Conservation (phyloP, 2,329 filamentous ascomycete genomes). For the Colletotrichum sp. region DNA sequence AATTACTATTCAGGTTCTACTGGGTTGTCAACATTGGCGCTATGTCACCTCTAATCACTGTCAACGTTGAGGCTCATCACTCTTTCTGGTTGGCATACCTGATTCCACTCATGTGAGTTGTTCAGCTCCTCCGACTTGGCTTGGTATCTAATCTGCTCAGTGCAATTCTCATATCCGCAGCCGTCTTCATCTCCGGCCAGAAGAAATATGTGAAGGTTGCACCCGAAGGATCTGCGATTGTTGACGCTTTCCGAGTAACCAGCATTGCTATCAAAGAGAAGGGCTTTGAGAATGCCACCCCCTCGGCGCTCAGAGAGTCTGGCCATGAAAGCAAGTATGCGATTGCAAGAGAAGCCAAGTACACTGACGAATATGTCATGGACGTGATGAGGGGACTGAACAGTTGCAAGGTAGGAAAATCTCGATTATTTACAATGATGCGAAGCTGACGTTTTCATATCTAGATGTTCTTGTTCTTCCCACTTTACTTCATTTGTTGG, state of each 20-base stretch:
- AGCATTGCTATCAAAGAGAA: slow-evolving; percentile 25
- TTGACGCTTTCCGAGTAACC: slow-evolving; percentile 22
- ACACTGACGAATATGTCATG: slow-evolving; percentile 27
- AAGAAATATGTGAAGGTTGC: slow-evolving; percentile 12
- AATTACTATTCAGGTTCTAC: slow-evolving; percentile 62
- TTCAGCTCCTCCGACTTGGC: too few relatives aligned
- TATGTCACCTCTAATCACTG: slow-evolving; percentile 47
- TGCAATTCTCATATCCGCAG: slow-evolving; percentile 5
- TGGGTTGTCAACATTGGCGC: slow-evolving; percentile 59
- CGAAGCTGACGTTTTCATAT: not conserved
- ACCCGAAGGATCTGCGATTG: slow-evolving; percentile 1
- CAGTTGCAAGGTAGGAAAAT: slow-evolving; percentile 26
- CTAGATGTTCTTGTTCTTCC: slow-evolving; percentile 23
- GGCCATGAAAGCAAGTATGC: slow-evolving; percentile 24
- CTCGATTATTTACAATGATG: not conserved
- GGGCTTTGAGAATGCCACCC: slow-evolving; percentile 9
- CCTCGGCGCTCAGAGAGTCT: slow-evolving; percentile 19
- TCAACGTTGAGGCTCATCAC: slow-evolving; percentile 6
- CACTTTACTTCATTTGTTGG: slow-evolving; percentile 43
- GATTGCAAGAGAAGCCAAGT: slow-evolving; percentile 23
- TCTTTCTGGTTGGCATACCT: slow-evolving; percentile 14
- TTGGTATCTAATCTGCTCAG: not conserved
- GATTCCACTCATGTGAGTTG: slow-evolving; percentile 24
- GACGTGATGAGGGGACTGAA: slow-evolving; percentile 25
- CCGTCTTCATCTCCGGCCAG: not conserved